Percentiles rank a stretch among this genome's conserved stretches.
These are phyloP conservation scores for Sugiyamaella grinbergsii DNA, from an alignment of 1,139 yeast genomes.

Conservation along the genomic window DNA sequence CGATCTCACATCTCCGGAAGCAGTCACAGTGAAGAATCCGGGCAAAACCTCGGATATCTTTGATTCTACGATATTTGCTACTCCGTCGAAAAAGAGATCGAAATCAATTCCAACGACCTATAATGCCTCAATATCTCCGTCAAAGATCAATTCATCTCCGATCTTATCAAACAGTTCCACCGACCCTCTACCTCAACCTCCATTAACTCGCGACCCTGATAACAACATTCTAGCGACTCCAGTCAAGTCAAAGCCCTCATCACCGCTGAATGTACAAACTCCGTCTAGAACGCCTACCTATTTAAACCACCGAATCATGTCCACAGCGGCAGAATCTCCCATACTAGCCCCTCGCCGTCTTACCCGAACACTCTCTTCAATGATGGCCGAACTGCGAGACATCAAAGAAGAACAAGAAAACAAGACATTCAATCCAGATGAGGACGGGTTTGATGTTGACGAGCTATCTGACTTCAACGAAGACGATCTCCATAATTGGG, in stretches of 20 bases:
- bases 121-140: neutral
- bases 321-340: constrained; percentile 28
- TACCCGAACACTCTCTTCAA: constrained; percentile 43
- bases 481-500: constrained; percentile 7
- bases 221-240: constrained; percentile 12
- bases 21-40: too few species aligned
- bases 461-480: constrained; percentile 13
- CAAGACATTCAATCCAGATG: neutral
- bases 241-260: constrained; percentile 14
- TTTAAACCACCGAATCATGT: constrained; percentile 25
- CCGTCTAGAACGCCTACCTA: constrained; percentile 37
- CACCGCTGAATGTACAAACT: constrained; percentile 19
- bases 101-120: neutral
- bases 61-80: neutral
- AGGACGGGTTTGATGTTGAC: constrained; percentile 14
- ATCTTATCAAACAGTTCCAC: neutral
- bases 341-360: constrained; percentile 36
- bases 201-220: neutral
- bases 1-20: constrained; percentile 52
- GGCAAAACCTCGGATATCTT: too few species aligned
- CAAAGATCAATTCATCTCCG: neutral
- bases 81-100: constrained; percentile 7
- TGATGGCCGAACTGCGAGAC: constrained; percentile 46
- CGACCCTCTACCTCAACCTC: neutral
- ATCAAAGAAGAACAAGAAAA: constrained; percentile 30